Conservation (phyloP, 345 rosid species). For the Arabis hirsuta region DNA sequence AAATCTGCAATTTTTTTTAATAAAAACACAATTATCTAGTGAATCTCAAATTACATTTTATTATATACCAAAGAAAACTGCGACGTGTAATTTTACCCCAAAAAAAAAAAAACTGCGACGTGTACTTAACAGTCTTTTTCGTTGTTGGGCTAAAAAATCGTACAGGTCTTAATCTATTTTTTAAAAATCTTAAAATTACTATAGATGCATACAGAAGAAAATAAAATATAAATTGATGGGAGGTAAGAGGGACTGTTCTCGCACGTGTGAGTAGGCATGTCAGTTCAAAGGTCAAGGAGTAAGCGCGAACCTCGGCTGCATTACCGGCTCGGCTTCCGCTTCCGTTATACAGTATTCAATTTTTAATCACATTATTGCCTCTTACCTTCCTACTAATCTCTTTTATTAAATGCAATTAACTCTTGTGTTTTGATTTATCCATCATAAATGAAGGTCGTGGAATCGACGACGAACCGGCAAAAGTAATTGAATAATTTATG, state of each 20-base stretch:
- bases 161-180: too few relatives aligned
- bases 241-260: constrained; percentile 48
- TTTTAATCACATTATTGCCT: not conserved
- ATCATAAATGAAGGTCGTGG: constrained; percentile 34
- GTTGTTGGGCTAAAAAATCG: too few relatives aligned
- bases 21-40: not conserved
- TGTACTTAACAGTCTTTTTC: too few relatives aligned
- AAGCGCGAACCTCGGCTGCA: constrained; percentile 61
- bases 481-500: not conserved
- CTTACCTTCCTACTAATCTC: constrained; percentile 23
- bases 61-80: too few relatives aligned
- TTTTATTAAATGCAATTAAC: not conserved
- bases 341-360: not conserved
- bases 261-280: constrained; percentile 67
- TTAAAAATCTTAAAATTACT: not conserved
- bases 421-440: constrained; percentile 7
- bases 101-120: too few relatives aligned
- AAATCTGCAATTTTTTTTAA: not conserved
- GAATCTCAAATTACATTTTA: not conserved
- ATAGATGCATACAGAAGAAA: not conserved
- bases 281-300: constrained; percentile 35
- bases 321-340: constrained; percentile 57
- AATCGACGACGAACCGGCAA: constrained; percentile 30
- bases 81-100: too few relatives aligned
- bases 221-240: constrained; percentile 6